Evolutionary conservation across 805 yeast species (phyloP).

Genomic region (Nakazawaea peltata): DNA sequence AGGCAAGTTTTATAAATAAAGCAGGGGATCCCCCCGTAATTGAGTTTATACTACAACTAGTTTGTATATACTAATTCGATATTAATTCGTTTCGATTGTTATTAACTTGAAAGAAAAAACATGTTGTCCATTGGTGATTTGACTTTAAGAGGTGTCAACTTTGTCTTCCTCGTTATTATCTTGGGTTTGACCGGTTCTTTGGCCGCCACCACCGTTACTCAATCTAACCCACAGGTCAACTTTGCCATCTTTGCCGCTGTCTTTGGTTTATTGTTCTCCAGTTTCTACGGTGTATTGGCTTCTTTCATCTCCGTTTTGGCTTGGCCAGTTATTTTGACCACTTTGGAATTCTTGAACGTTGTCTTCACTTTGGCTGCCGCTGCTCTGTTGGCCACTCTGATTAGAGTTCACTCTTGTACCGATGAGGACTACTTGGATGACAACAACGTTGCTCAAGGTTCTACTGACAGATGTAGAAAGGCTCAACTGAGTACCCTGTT

Average conservation of each 20-base stretch:
- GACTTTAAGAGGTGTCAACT: slow-evolving; percentile 65
- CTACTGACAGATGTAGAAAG: slow-evolving; percentile 83
- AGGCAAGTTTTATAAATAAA: too few species aligned
- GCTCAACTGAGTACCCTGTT: slow-evolving; percentile 82
- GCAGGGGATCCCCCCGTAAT: too few species aligned
- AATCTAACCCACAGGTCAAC: slow-evolving; percentile 73
- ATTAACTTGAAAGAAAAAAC: too few species aligned
- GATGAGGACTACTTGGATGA: slow-evolving; percentile 54
- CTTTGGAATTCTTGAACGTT: slow-evolving; percentile 78
- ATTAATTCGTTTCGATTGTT: too few species aligned
- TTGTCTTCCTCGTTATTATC: slow-evolving; percentile 66
- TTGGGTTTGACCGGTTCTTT: slow-evolving; percentile 89
- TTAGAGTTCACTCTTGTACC: slow-evolving; percentile 78
- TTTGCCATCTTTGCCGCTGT: slow-evolving; percentile 83
- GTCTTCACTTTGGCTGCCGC: slow-evolving; percentile 94
- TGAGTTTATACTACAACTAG: too few species aligned
- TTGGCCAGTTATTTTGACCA: slow-evolving; percentile 73
- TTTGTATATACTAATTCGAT: too few species aligned
- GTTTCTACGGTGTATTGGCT: slow-evolving; percentile 73
- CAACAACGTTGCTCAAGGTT: slow-evolving; percentile 72
- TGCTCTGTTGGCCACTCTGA: slow-evolving; percentile 87
- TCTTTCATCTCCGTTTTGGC: slow-evolving; percentile 72
- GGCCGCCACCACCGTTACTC: slow-evolving; percentile 49
- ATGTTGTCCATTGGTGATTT: slow-evolving; percentile 72
- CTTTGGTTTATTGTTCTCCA: slow-evolving; percentile 74